Evolutionary conservation across 306 rosid species (phyloP).

Genomic region (Mimosa bimucronata): DNA sequence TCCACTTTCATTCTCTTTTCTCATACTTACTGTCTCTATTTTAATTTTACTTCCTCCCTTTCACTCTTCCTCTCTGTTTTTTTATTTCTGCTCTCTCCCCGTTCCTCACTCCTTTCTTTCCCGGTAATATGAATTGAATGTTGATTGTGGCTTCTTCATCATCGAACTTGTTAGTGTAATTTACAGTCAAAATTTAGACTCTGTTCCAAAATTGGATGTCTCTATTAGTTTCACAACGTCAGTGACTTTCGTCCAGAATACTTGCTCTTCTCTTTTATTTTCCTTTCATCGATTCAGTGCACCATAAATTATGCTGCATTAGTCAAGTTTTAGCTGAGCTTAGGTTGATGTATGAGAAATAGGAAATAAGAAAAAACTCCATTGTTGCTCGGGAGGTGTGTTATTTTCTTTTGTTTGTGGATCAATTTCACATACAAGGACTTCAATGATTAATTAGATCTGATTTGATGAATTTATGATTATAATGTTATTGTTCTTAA

Average conservation of each 20-base stretch:
- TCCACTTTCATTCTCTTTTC: background rate
- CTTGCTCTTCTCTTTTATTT: no score
- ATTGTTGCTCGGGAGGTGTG: no score
- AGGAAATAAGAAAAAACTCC: no score
- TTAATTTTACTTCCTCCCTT: background rate
- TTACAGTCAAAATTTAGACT: conserved; percentile 1
- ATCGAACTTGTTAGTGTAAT: conserved; percentile 4
- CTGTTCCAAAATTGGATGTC: background rate
- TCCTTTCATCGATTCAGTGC: background rate
- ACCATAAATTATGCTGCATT: background rate
- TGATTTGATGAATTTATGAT: no score
- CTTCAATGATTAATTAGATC: no score
- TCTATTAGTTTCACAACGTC: background rate
- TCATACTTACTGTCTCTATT: background rate
- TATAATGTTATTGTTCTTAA: no score
- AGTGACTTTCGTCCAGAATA: background rate
- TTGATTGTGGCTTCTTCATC: background rate
- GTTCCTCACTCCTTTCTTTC: background rate
- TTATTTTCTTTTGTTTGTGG: no score
- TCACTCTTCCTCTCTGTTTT: background rate
- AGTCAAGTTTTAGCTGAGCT: no score
- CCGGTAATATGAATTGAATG: background rate
- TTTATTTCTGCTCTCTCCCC: background rate
- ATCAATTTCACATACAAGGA: no score
- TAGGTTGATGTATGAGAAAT: no score